Evolutionary conservation across 805 yeast genomes (phyloP).

Genomic region (Wickerhamomyces tratensis): DNA sequence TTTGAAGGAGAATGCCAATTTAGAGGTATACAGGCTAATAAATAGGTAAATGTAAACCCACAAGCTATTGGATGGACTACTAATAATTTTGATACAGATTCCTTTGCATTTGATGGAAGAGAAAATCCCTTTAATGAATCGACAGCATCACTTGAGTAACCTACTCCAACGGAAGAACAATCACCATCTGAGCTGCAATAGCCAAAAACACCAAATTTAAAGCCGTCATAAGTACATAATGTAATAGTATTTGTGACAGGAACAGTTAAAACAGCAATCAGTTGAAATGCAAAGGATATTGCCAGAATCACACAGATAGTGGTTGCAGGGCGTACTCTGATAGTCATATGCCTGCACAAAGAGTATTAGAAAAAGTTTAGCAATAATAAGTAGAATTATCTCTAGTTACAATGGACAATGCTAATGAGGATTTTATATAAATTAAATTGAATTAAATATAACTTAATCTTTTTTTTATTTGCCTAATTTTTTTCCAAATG

Average conservation of each 20-base stretch:
- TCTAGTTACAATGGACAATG: too few species aligned
- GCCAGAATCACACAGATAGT: constrained; percentile 28
- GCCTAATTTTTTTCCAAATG: too few species aligned
- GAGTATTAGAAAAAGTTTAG: too few species aligned
- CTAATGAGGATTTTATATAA: too few species aligned
- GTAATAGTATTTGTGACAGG: constrained; percentile 43
- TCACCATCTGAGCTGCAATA: constrained; percentile 32
- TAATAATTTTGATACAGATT: constrained; percentile 46
- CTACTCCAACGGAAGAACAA: constrained; percentile 34
- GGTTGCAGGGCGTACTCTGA: constrained; percentile 23
- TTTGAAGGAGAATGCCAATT: constrained; percentile 26
- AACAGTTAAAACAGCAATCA: constrained; percentile 48
- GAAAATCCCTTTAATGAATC: constrained; percentile 29
- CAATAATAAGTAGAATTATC: too few species aligned
- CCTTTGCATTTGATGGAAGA: constrained; percentile 51
- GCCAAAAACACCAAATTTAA: constrained; percentile 64
- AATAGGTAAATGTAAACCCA: constrained; percentile 39
- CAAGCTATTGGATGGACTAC: constrained; percentile 62
- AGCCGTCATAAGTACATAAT: constrained; percentile 39
- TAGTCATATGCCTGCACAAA: constrained; percentile 8
- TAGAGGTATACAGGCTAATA: constrained; percentile 29
- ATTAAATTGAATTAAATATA: too few species aligned
- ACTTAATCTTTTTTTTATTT: too few species aligned
- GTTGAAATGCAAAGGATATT: constrained; percentile 46
- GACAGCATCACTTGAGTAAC: constrained; percentile 27